Evolutionary conservation across 169 alveolate species (phyloP), one percentile per base, ranked within the genome.

Genomic region (Cryptosporidium tyzzeri): DNA sequence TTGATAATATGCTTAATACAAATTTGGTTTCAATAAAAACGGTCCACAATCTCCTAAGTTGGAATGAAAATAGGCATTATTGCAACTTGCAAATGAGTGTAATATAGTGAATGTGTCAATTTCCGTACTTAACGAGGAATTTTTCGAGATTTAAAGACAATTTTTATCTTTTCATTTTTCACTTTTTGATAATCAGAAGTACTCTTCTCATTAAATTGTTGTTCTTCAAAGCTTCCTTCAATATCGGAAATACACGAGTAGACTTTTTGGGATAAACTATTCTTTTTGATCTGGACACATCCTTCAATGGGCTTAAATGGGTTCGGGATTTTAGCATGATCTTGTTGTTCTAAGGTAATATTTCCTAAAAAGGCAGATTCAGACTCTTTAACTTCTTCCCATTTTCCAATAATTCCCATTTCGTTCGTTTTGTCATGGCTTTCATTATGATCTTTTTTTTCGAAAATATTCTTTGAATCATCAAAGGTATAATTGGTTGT

Each of bases 321-420:
- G 9, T 65, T 33, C 1, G 5, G 23, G 10, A 8, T 12, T 37
- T 26, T 53, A 35, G 12, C 8, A 5, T 6, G 23, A 65, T 16
- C 26, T 37, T 26, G 71, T 14, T 50, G 14, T 29, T 65, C 14
- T 33, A 37, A 29, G 3, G 4, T 31, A 23, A 37, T 45, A 39
- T 37, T 23, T 31, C 50, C 37, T 39, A 16, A 31, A 33, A 41
- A 80, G 3, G 59, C 68, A 14, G 89, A 80, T 23, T 80, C 89
- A 9, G 69, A 41, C 33, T 21, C 48, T 8, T 59, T 29, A 18
- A 80, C 89, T 33, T 62, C 89, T 18, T 80, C 89, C 89, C 89
- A 80, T 39, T 80, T n/a, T 5, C 89, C 89, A 62, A 80, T 80
- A 39, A 31, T 37, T 51, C 71, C 71, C 71, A 29, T 29, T 12